Evolutionary conservation across 2,329 filamentous ascomycete species (phyloP).

Genomic region (Cordyceps cateniannulata): DNA sequence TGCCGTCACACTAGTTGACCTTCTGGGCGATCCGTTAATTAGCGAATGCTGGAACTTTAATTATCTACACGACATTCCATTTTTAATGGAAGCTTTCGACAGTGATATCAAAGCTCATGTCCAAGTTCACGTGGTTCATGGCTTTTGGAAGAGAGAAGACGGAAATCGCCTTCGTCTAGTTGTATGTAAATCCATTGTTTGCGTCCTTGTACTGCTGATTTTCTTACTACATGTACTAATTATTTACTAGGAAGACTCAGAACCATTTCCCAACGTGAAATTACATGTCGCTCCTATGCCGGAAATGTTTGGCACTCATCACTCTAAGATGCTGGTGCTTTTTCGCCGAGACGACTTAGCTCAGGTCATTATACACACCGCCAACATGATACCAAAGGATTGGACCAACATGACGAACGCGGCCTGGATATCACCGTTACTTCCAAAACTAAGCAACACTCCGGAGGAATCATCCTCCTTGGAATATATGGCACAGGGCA

Average conservation of each 20-base stretch:
- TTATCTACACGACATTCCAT: conserved; percentile 54
- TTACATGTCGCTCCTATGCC: conserved; percentile 73
- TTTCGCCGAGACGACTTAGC: conserved; percentile 69
- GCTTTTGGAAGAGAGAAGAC: conserved; percentile 63
- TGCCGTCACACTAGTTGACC: conserved; percentile 56
- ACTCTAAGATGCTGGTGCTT: conserved; percentile 80
- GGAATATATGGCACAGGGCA: conserved; percentile 38
- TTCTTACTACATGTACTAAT: conserved; percentile 5
- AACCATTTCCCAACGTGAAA: conserved; percentile 58
- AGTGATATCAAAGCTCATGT: conserved; percentile 41
- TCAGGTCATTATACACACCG: conserved; percentile 79
- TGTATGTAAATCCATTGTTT: conserved; percentile 33
- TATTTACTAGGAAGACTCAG: conserved; percentile 48
- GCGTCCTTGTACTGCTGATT: neutral
- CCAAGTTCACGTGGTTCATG: conserved; percentile 51
- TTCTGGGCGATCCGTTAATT: conserved; percentile 70
- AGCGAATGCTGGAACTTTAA: conserved; percentile 67
- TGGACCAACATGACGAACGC: conserved; percentile 87
- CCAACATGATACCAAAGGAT: conserved; percentile 83
- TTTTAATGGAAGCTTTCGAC: conserved; percentile 49
- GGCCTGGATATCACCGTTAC: conserved; percentile 68
- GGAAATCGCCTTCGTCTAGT: conserved; percentile 48
- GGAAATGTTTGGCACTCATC: conserved; percentile 80
- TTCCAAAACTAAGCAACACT: conserved; percentile 41
- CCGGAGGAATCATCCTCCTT: conserved; percentile 12